Base-by-base conservation (phyloP, 192 early-diverging fungal genomes). In the Pilobolus umbonatus region DNA sequence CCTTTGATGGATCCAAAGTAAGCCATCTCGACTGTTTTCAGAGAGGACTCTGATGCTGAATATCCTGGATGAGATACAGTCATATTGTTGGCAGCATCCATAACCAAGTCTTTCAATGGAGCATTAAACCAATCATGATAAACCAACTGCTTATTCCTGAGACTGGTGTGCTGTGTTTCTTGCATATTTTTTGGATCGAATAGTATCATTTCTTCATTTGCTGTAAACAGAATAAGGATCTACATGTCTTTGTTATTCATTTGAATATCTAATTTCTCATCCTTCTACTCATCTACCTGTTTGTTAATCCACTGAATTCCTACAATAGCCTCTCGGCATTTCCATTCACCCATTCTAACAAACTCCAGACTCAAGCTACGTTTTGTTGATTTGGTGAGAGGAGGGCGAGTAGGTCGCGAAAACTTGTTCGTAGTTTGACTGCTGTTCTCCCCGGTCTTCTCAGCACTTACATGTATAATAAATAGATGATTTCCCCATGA, bases 221-320 rank as follows among this genome's bases (percentile, higher is more conserved):
- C 70, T 10, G 79, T 80, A 32, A 83, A 62, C 2, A 83, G 61
- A n/a, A 80, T 58, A 10, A 83, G 57, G 26, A 83, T 76, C 81
- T 83, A 65, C 1, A 24, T 26, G 19, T 10, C 29, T 2, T 7
- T 5, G 6, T n/a, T 40, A 34, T 10, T 24, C 19, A 46, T 46
- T 0, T 1, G n/a, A n/a, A n/a, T n/a, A n/a, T n/a, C n/a, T n/a
- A n/a, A n/a, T n/a, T n/a, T n/a, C n/a, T n/a, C n/a, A n/a, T n/a
- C n/a, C n/a, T n/a, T 22, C n/a, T 26, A 15, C 26, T 10, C 0
- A 12, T 10, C 31, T 64, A 83, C 79, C 73, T 83, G 81, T 30
- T 73, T 70, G 26, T 74, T 75, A 22, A 83, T 68, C 81, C 81
- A 83, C 62, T 83, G 78, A 12, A 83, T 61, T 8, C 69, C 79